phyloP scores from a whole-genome alignment of 306 rosid genomes.

The Vicia sativa region DNA sequence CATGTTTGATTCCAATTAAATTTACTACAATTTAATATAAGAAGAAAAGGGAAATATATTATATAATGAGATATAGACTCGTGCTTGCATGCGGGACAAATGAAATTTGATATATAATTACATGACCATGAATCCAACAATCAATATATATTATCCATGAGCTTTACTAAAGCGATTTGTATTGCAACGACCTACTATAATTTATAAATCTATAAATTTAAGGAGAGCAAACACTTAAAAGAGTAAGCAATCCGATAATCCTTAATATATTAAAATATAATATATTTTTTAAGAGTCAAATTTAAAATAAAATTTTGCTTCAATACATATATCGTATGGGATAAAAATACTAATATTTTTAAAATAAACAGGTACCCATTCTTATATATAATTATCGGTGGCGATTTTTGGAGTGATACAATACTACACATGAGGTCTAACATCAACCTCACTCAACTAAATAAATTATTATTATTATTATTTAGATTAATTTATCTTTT shows the following conservation, averaged over 20 bases:
- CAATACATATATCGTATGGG: no score
- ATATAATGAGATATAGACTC: background rate
- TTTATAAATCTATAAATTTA: background rate
- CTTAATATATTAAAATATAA: no score
- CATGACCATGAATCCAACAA: conserved; percentile 14
- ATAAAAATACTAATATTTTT: no score
- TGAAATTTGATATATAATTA: background rate
- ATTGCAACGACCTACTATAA: background rate
- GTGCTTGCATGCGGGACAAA: conserved; percentile 29
- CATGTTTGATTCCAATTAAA: conserved; percentile 18
- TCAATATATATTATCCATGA: conserved; percentile 3
- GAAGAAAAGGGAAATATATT: background rate
- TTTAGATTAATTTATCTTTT: no score
- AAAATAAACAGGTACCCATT: no score
- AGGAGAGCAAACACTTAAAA: background rate
- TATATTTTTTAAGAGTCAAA: no score
- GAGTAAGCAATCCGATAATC: no score
- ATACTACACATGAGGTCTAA: background rate
- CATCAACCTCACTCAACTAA: background rate
- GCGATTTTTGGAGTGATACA: background rate
- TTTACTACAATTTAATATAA: background rate
- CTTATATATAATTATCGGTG: background rate
- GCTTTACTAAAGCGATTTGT: background rate
- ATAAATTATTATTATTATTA: background rate
- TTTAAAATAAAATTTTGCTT: no score